phyloP scores from a whole-genome alignment of 495 filamentous ascomycete species.

The Penicillium riverlandense region DNA sequence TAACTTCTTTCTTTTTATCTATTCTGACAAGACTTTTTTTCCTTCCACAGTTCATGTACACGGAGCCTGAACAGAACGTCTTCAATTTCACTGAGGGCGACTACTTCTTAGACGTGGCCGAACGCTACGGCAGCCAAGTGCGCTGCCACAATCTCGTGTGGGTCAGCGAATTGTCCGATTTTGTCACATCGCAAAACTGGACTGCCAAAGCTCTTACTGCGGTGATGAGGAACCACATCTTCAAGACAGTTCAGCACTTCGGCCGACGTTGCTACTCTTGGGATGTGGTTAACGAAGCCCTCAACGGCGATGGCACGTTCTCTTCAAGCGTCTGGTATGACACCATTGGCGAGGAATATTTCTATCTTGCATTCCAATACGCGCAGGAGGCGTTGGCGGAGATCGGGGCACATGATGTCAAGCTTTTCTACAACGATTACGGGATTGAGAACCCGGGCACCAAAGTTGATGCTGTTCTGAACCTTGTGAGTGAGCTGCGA shows the following conservation, averaged over 20 bases:
- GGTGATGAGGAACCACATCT: slow-evolving; percentile 40
- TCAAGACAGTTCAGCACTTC: slow-evolving; percentile 37
- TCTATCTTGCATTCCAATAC: slow-evolving; percentile 30
- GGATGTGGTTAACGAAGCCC: slow-evolving; percentile 51
- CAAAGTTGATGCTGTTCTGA: slow-evolving; percentile 40
- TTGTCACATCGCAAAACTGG: slow-evolving; percentile 41
- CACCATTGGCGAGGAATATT: slow-evolving; percentile 19
- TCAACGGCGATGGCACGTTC: slow-evolving; percentile 35
- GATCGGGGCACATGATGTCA: slow-evolving; percentile 26
- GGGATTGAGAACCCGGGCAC: slow-evolving; percentile 49
- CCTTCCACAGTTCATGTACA: slow-evolving; percentile 28
- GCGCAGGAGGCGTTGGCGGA: slow-evolving; percentile 31
- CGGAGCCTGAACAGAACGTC: slow-evolving; percentile 28
- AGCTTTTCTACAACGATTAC: slow-evolving; percentile 64
- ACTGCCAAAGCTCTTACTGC: slow-evolving; percentile 34
- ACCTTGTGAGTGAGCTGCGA: slow-evolving; percentile 41
- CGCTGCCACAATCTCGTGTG: slow-evolving; percentile 56
- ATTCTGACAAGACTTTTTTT: neutral
- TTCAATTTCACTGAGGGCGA: slow-evolving; percentile 47
- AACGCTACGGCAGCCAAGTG: slow-evolving; percentile 33
- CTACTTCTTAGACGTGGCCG: slow-evolving; percentile 36
- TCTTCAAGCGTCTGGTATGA: slow-evolving; percentile 17
- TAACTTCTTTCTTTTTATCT: neutral
- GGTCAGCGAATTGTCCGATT: slow-evolving; percentile 46
- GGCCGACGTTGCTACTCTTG: slow-evolving; percentile 32